Conservation (phyloP, 257 asterid genomes). For the Cruciata laevipes region DNA sequence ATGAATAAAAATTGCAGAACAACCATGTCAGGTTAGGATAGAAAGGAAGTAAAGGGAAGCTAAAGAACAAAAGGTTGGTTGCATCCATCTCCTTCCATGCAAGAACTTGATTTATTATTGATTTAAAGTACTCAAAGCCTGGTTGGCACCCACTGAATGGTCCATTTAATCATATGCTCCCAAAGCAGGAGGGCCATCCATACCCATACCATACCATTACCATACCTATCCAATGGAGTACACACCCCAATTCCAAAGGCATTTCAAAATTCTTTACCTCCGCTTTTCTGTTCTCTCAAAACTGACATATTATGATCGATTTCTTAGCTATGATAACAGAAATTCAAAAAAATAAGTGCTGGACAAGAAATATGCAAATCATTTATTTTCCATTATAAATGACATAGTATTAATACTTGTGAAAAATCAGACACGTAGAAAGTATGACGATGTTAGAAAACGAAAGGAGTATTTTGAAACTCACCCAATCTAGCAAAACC, state of each 20-base stretch:
- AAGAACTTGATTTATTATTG: background rate
- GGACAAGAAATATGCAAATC: no score
- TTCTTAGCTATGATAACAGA: no score
- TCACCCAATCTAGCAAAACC: slow-evolving; percentile 21
- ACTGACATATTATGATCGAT: background rate
- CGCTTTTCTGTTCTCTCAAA: no score
- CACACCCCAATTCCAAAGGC: slow-evolving; percentile 5
- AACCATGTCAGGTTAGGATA: background rate
- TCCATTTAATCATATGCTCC: slow-evolving; percentile 24
- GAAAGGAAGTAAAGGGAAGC: background rate
- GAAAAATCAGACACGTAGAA: no score
- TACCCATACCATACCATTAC: background rate
- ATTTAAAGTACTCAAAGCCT: slow-evolving; percentile 7
- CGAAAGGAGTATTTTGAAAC: slow-evolving; percentile 5
- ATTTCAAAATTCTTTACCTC: background rate
- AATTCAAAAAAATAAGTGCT: no score
- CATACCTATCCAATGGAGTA: background rate
- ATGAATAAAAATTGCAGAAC: background rate
- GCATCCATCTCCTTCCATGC: background rate
- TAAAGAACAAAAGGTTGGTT: background rate
- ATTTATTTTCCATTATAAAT: no score
- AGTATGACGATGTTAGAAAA: no score
- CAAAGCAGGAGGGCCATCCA: slow-evolving; percentile 20
- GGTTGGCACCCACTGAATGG: slow-evolving; percentile 48
- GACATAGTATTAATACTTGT: no score